Percentiles rank a stretch among this genome's conserved stretches.
Conservation (phyloP, 345 rosid genomes). For the Atalantia buxifolia region DNA sequence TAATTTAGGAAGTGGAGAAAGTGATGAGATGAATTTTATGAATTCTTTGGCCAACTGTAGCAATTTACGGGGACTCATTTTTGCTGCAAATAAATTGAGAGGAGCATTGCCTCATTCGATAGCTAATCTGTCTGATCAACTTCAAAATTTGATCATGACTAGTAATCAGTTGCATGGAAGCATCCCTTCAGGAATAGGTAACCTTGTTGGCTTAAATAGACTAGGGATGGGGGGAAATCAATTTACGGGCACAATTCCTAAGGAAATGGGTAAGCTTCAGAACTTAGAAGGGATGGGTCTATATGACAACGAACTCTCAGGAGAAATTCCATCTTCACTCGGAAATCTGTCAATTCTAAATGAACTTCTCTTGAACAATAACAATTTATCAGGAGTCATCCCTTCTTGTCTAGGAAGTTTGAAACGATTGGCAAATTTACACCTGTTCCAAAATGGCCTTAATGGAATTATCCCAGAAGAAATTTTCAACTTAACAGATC, state of each 20-base stretch:
- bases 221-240: background rate
- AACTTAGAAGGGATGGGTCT: background rate
- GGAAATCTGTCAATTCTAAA: slow-evolving; percentile 7
- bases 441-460: slow-evolving; percentile 19
- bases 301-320: background rate
- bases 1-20: slow-evolving; percentile 17
- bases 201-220: background rate
- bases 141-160: background rate
- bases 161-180: background rate
- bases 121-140: slow-evolving; percentile 6
- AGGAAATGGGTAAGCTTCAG: background rate
- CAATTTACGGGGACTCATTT: background rate
- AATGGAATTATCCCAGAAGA: slow-evolving; percentile 22
- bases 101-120: slow-evolving; percentile 13
- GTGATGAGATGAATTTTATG: slow-evolving; percentile 1
- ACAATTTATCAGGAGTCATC: slow-evolving; percentile 19
- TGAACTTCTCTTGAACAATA: background rate
- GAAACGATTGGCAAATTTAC: background rate
- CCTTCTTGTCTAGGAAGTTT: slow-evolving; percentile 14
- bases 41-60: slow-evolving; percentile 7
- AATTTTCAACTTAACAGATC: background rate
- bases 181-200: slow-evolving; percentile 1
- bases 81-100: background rate
- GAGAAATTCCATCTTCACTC: background rate
- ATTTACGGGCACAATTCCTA: slow-evolving; percentile 2